A percentile compares a stretch with the other conserved stretches of the same genome.
phyloP scores from a whole-genome alignment of 306 rosid genomes.

The Canavalia gladiata region DNA sequence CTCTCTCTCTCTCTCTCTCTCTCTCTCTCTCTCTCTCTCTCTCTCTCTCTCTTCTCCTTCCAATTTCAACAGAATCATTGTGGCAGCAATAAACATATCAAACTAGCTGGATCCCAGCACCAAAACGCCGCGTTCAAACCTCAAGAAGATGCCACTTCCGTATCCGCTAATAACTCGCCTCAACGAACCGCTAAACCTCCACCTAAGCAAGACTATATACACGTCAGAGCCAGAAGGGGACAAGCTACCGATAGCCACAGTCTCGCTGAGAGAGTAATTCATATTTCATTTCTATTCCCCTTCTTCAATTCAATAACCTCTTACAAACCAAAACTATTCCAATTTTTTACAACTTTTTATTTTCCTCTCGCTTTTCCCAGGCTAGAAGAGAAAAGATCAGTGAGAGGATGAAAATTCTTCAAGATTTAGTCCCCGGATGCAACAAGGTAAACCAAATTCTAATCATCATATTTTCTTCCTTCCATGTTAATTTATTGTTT shows the following conservation, averaged over 20 bases:
- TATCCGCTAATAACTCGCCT: constrained; percentile 38
- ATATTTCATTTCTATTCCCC: neutral
- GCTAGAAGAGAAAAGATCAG: constrained; percentile 97
- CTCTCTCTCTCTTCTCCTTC: no score
- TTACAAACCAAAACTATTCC: no score
- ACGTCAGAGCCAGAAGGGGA: constrained; percentile 97
- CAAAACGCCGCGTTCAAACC: constrained; percentile 53
- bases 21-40: no score
- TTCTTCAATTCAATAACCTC: neutral
- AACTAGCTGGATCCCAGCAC: constrained; percentile 45
- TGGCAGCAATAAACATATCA: constrained; percentile 61
- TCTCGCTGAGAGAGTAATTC: constrained; percentile 88
- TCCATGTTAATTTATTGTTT: constrained; percentile 25
- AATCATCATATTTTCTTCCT: neutral
- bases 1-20: no score
- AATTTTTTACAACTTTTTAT: no score
- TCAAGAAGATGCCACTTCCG: constrained; percentile 66
- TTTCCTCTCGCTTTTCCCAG: constrained; percentile 53
- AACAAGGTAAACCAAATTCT: constrained; percentile 68
- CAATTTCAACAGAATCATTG: constrained; percentile 47
- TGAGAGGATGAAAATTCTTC: constrained; percentile 90
- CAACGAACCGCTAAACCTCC: constrained; percentile 28
- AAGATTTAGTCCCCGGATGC: constrained; percentile 96
- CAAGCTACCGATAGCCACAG: constrained; percentile 99
- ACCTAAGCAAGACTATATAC: constrained; percentile 87